phyloP scores from a whole-genome alignment of 2,329 filamentous ascomycete genomes.

The Exophiala sp. region DNA sequence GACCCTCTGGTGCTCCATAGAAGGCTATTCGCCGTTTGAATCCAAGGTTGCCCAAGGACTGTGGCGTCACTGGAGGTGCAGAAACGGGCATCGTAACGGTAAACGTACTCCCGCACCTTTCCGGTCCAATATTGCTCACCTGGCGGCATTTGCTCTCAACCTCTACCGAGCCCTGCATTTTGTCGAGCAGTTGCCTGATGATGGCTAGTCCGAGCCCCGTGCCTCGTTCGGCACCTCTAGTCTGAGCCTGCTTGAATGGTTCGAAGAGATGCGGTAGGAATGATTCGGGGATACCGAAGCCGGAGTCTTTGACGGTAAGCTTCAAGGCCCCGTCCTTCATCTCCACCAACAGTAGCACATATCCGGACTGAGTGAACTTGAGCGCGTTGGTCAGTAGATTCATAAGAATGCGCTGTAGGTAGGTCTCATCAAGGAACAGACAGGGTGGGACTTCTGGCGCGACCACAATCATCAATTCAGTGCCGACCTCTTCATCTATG shows the following conservation, averaged over 20 bases:
- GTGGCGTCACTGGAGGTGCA: neutral
- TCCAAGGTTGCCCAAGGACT: neutral
- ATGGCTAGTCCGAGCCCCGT: slow-evolving; percentile 33
- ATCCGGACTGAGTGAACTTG: slow-evolving; percentile 47
- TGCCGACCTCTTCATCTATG: slow-evolving; percentile 32
- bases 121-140: slow-evolving; percentile 11
- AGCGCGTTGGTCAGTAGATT: slow-evolving; percentile 35
- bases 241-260: slow-evolving; percentile 47
- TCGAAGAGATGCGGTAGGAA: slow-evolving; percentile 64
- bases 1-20: slow-evolving; percentile 18
- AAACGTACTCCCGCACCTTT: slow-evolving; percentile 26
- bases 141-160: slow-evolving; percentile 30
- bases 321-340: slow-evolving; percentile 51
- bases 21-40: slow-evolving; percentile 19
- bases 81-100: slow-evolving; percentile 21
- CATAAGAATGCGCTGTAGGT: slow-evolving; percentile 43
- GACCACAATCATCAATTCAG: slow-evolving; percentile 34
- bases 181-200: slow-evolving; percentile 31
- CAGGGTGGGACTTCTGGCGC: slow-evolving; percentile 31
- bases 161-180: slow-evolving; percentile 31
- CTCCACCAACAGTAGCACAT: slow-evolving; percentile 52
- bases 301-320: slow-evolving; percentile 43
- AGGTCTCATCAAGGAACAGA: slow-evolving; percentile 35
- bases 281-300: slow-evolving; percentile 35
- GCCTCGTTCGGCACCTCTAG: slow-evolving; percentile 30